Evolutionary conservation across 148 eudicot species (phyloP), one percentile per base, ranked within the genome.

Genomic region (Camellia sinensis): DNA sequence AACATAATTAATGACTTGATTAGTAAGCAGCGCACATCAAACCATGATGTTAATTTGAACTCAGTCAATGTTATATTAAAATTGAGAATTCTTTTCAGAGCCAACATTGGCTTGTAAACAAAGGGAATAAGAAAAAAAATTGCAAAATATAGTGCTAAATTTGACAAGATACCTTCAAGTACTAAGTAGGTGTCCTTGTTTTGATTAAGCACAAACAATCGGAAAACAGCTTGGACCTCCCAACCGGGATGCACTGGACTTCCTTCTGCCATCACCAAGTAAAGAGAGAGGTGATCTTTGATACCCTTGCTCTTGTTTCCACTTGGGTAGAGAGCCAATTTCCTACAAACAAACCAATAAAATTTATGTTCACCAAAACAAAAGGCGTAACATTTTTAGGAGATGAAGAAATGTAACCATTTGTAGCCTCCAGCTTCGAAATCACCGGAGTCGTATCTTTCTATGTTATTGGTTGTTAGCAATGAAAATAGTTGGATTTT

Each of bases 341-440:
- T 69, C 73, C 73, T 69, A 29, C 40, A 67, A 67, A 48, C 48
- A 6, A 3, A 41, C 14, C 17, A 67, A n/a, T 17, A 19, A 29
- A 29, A 29, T 29, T 29, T 29, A 29, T 29, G 37, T 29, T 29
- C 37, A 29, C 37, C 57, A 54, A 54, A 54, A 43, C 45, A 43
- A 8, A 29, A 29, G 37, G 11, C 73, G 15, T 19, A 18, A 29
- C 53, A 69, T 71, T 11, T 29, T 71, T 19, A 7, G 17, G 74
- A 48, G 37, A 48, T 52, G 10, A 21, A 71, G 57, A 5, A 71
- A 71, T 11, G 57, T 4, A 48, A 71, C 74, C 74, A 71, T 71
- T 71, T 71, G 74, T 71, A 48, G 57, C 74, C 74, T 71, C 74
- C 74, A 48, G 74, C 74, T 71, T 71, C 59, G 29, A 71, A 71